These are phyloP conservation scores for Citrullus colocynthis DNA, from an alignment of 306 rosid genomes.

Conservation along the genomic window DNA sequence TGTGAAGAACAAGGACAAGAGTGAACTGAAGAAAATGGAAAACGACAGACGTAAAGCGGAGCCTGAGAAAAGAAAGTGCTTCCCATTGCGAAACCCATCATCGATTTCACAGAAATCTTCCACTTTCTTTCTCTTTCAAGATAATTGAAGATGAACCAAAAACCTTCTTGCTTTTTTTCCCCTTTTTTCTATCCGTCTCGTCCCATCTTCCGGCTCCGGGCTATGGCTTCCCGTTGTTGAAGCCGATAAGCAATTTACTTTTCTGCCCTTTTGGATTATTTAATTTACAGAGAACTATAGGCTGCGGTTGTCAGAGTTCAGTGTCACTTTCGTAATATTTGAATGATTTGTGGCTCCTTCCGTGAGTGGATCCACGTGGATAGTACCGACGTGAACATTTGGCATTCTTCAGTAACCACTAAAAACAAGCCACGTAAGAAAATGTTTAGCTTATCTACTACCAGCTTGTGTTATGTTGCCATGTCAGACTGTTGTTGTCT, in stretches of 20 bases:
- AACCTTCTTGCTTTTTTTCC: background rate
- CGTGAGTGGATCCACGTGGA: background rate
- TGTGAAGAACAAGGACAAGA: constrained; percentile 1
- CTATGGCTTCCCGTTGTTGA: background rate
- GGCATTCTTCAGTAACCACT: constrained; percentile 3
- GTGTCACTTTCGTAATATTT: constrained; percentile 12
- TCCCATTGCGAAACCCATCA: constrained; percentile 33
- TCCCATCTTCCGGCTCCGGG: background rate
- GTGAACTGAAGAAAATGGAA: constrained; percentile 11
- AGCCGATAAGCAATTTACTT: background rate
- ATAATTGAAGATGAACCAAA: background rate
- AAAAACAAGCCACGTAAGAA: constrained; percentile 11
- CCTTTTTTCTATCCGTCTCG: background rate
- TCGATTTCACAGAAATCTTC: background rate
- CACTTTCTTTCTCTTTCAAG: background rate
- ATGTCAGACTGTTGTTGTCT: background rate
- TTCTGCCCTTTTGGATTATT: background rate
- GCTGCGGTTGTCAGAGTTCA: background rate
- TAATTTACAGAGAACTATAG: background rate
- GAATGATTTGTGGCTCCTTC: background rate
- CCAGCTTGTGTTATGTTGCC: background rate
- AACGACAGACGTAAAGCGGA: constrained; percentile 19
- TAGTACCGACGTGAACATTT: background rate
- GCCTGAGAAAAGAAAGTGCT: constrained; percentile 34
- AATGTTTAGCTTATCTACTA: constrained; percentile 12